These are phyloP conservation scores for Dactylonectria macrodidyma DNA, from an alignment of 2,329 filamentous ascomycete genomes.

Conservation along the genomic window DNA sequence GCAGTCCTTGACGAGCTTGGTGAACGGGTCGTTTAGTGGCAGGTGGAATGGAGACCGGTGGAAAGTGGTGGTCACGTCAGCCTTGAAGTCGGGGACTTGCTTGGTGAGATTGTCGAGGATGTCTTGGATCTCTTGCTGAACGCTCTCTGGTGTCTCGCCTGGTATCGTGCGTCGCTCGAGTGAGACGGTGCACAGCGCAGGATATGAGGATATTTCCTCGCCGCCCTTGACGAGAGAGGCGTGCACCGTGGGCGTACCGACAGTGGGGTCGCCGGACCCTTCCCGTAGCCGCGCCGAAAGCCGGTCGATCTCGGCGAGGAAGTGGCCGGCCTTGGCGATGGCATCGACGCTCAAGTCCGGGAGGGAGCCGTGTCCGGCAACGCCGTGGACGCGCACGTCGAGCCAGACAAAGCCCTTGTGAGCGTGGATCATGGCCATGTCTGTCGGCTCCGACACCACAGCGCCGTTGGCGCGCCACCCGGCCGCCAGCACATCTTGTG, in stretches of 20 bases:
- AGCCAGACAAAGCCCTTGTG: slow-evolving; percentile 68
- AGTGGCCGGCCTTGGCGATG: slow-evolving; percentile 63
- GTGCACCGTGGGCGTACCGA: slow-evolving; percentile 61
- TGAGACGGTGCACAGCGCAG: slow-evolving; percentile 62
- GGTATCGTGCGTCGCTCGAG: slow-evolving; percentile 65
- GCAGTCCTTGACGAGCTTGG: slow-evolving; percentile 49
- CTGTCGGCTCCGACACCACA: slow-evolving; percentile 64
- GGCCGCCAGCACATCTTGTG: slow-evolving; percentile 63
- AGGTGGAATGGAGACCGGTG: slow-evolving; percentile 60
- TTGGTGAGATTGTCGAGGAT: slow-evolving; percentile 54
- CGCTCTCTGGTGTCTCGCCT: slow-evolving; percentile 56
- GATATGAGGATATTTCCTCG: slow-evolving; percentile 67
- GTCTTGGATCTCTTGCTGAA: slow-evolving; percentile 55
- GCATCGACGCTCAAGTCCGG: slow-evolving; percentile 64
- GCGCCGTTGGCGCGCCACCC: slow-evolving; percentile 69
- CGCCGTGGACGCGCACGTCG: slow-evolving; percentile 58
- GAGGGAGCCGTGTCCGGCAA: slow-evolving; percentile 60
- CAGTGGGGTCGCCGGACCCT: slow-evolving; percentile 47
- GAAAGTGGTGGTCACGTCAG: slow-evolving; percentile 57
- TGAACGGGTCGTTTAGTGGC: slow-evolving; percentile 57
- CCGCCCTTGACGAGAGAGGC: slow-evolving; percentile 65
- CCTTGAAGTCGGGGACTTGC: slow-evolving; percentile 57
- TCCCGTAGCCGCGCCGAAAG: slow-evolving; percentile 54
- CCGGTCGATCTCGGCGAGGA: slow-evolving; percentile 61
- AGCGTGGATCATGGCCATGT: slow-evolving; percentile 57